A percentile compares a stretch with the other conserved stretches of the same genome.
Evolutionary conservation across 306 rosid genomes (phyloP).

Genomic region (Sechiopsis laciniata): DNA sequence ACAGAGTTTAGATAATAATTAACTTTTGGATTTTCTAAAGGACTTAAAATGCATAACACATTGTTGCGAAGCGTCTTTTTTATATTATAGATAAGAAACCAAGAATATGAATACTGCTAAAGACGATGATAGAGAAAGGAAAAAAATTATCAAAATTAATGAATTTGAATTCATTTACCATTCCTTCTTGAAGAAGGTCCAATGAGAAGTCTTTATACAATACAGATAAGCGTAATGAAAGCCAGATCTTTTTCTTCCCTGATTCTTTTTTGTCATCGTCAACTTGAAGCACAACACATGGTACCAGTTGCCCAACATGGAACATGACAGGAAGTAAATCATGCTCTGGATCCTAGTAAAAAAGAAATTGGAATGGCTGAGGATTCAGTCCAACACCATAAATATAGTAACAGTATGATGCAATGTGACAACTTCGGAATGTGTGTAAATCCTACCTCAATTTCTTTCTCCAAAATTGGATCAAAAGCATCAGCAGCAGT

Average conservation of each 20-base stretch:
- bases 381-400: slow-evolving; percentile 1
- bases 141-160: not conserved
- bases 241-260: slow-evolving; percentile 81
- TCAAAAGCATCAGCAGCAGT: slow-evolving; percentile 69
- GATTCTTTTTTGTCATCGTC: slow-evolving; percentile 76
- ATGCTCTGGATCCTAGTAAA: slow-evolving; percentile 47
- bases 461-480: slow-evolving; percentile 43
- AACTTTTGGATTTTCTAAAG: not conserved
- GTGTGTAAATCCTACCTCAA: slow-evolving; percentile 38
- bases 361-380: slow-evolving; percentile 19
- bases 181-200: slow-evolving; percentile 83
- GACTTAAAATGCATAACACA: not conserved
- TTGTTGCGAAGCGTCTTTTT: not conserved
- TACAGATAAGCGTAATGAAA: slow-evolving; percentile 79
- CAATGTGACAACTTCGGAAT: not conserved
- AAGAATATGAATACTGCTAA: not conserved
- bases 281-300: slow-evolving; percentile 65
- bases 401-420: not conserved
- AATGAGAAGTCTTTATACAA: slow-evolving; percentile 64
- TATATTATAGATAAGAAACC: not conserved
- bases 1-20: not conserved
- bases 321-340: slow-evolving; percentile 51
- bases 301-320: slow-evolving; percentile 69
- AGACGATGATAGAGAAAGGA: not conserved
- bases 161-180: slow-evolving; percentile 44